These are phyloP conservation scores for Bidens hawaiensis DNA, from an alignment of 140 eudicot species.

Conservation along the genomic window DNA sequence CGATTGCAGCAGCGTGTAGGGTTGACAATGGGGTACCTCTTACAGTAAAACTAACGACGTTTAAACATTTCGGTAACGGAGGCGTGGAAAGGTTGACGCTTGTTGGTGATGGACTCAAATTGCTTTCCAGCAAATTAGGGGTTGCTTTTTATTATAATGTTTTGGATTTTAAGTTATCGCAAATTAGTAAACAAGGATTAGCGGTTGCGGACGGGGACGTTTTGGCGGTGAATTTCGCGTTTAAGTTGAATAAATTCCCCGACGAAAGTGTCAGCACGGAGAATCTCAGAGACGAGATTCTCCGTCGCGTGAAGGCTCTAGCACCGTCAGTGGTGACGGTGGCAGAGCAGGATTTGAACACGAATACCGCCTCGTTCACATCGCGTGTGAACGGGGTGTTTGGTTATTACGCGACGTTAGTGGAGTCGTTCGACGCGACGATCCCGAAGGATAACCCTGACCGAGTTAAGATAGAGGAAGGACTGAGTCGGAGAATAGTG, in stretches of 20 bases:
- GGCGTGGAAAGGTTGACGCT: slow-evolving; percentile 44
- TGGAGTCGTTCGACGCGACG: slow-evolving; percentile 75
- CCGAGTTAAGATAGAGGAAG: slow-evolving; percentile 81
- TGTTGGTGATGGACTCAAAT: slow-evolving; percentile 47
- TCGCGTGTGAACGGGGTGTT: slow-evolving; percentile 69
- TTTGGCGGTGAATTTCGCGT: slow-evolving; percentile 84
- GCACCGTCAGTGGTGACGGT: slow-evolving; percentile 71
- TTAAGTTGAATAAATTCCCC: slow-evolving; percentile 57
- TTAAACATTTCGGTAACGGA: slow-evolving; percentile 38
- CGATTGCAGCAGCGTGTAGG: slow-evolving; percentile 43
- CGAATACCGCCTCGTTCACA: slow-evolving; percentile 67
- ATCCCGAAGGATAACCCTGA: slow-evolving; percentile 44
- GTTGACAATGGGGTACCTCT: background rate
- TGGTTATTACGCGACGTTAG: slow-evolving; percentile 53
- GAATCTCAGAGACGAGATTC: slow-evolving; percentile 75
- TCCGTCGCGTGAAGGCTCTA: slow-evolving; percentile 72
- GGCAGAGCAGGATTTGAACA: slow-evolving; percentile 81
- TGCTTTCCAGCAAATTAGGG: slow-evolving; percentile 43
- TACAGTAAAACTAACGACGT: slow-evolving; percentile 51
- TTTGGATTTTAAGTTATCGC: slow-evolving; percentile 31
- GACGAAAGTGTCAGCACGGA: slow-evolving; percentile 95
- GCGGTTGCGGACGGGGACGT: slow-evolving; percentile 47
- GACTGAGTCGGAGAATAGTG: slow-evolving; percentile 65
- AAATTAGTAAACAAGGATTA: slow-evolving; percentile 35
- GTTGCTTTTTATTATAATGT: slow-evolving; percentile 36